Evolutionary conservation across 176 grass and related monocot species (phyloP), one percentile per base, ranked within the genome.

Genomic region (Elaeis guineensis): DNA sequence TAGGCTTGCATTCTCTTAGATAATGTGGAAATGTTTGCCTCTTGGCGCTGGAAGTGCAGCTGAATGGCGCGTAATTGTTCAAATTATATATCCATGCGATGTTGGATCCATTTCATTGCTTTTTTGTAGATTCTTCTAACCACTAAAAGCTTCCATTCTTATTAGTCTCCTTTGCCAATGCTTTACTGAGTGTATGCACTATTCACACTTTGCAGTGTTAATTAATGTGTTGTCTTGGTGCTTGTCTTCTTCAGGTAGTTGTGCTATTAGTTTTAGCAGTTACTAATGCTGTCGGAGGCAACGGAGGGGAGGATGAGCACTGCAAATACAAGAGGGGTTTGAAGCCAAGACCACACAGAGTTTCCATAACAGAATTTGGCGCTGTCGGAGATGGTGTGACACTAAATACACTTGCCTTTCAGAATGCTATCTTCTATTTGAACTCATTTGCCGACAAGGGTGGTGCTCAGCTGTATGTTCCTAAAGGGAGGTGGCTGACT

Each of bases 391-490:
- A 96, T 22, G 92, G 92, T n/a, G 64, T 57, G 64, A 90, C 80
- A 5, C 54, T 87, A 22, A 96, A 96, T 75, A 90, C 92, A 2
- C 39, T 96, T 5, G 64, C 92, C 16, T 96, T 96, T 68, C 83
- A 96, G 60, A 96, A 96, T 74, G 92, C 92, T 25, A 65, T 96
- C 30, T 96, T 96, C 77, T 96, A 96, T 65, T 66, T 63, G 53
- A 77, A 76, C 54, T 96, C 92, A 23, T 96, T 96, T 22, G 75
- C 92, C 0, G 92, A 96, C 69, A 96, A 96, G 82, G 86, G 92
- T 0, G 92, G 92, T 2, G 92, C 86, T 22, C 92, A 96, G 72
- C 69, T 96, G 35, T 96, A 90, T 39, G 92, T 96, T 32, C 92
- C 92, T 17, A 72, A 82, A 67, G 92, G 92, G 20, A 75, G 71